These are phyloP conservation scores for Rhodotorula sp. DNA, from an alignment of 1,284 basidiomycete genomes.

Conservation along the genomic window DNA sequence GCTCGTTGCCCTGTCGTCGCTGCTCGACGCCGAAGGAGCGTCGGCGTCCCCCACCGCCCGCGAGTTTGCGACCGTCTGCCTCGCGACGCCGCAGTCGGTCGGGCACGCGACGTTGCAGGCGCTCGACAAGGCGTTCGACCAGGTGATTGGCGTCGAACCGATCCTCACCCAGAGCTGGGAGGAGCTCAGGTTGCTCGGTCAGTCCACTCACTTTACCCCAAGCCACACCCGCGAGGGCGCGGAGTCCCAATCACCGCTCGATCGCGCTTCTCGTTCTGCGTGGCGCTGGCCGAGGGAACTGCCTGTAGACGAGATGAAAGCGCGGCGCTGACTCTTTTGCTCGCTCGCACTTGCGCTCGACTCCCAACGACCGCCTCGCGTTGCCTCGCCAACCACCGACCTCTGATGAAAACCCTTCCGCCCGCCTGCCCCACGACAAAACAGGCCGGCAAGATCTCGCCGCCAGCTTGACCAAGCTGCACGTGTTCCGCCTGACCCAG, in stretches of 20 bases:
- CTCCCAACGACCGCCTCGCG: background rate
- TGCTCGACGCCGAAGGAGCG: conserved; percentile 61
- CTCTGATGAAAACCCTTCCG: background rate
- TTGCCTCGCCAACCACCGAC: background rate
- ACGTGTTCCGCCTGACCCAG: conserved; percentile 83
- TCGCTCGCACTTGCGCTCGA: too few relatives aligned
- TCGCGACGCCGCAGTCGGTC: conserved; percentile 90
- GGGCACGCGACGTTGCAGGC: conserved; percentile 79
- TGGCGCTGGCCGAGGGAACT: background rate
- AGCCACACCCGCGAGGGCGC: background rate
- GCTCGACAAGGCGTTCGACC: conserved; percentile 74
- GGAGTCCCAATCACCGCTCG: background rate
- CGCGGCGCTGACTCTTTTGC: too few relatives aligned
- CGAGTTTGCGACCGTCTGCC: conserved; percentile 78
- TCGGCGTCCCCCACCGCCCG: conserved; percentile 52
- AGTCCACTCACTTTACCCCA: conserved; percentile 47
- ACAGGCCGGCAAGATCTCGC: conserved; percentile 87
- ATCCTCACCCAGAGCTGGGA: conserved; percentile 63
- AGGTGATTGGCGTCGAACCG: conserved; percentile 86
- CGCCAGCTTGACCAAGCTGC: conserved; percentile 89
- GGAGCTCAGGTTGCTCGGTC: conserved; percentile 77
- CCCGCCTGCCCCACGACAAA: background rate
- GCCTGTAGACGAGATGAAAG: background rate
- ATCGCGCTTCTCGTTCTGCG: background rate
- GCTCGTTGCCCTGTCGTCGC: conserved; percentile 76